A percentile compares a stretch with the other conserved stretches of the same genome.
Evolutionary conservation across 176 grass and related monocot genomes (phyloP).

Genomic region (Saccharum spontaneum): DNA sequence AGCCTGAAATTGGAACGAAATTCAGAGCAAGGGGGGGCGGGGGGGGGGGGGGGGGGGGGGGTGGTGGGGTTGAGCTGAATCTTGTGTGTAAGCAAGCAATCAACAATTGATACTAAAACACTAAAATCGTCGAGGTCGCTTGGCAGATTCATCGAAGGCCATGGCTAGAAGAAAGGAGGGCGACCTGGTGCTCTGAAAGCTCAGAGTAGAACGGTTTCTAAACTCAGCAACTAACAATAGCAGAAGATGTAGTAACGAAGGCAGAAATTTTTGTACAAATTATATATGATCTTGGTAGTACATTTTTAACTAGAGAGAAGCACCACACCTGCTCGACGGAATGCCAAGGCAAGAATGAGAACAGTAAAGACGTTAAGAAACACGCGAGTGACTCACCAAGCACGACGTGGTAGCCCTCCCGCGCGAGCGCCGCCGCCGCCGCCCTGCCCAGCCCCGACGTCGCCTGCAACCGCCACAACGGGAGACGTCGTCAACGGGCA

Average conservation of each 20-base stretch:
- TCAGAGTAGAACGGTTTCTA: background rate
- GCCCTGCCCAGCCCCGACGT: slow-evolving; percentile 78
- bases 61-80: background rate
- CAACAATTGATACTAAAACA: background rate
- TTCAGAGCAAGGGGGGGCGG: background rate
- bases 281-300: too few relatives aligned
- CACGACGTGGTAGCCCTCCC: slow-evolving; percentile 71
- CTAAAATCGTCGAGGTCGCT: background rate
- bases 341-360: background rate
- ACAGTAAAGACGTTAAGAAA: background rate
- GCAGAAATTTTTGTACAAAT: too few relatives aligned
- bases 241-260: too few relatives aligned
- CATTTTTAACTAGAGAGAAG: background rate
- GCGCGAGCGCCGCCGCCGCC: slow-evolving; percentile 55
- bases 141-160: background rate
- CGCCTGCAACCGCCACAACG: slow-evolving; percentile 40
- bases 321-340: slow-evolving; percentile 21
- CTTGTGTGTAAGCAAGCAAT: background rate
- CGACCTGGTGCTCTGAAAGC: background rate
- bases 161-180: background rate
- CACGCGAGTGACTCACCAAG: slow-evolving; percentile 50
- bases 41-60: too few relatives aligned
- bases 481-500: background rate
- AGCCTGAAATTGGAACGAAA: background rate
- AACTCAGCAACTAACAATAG: too few relatives aligned